Base-by-base conservation (phyloP, 805 yeast genomes). In the Alloascoidea hylecoeti region DNA sequence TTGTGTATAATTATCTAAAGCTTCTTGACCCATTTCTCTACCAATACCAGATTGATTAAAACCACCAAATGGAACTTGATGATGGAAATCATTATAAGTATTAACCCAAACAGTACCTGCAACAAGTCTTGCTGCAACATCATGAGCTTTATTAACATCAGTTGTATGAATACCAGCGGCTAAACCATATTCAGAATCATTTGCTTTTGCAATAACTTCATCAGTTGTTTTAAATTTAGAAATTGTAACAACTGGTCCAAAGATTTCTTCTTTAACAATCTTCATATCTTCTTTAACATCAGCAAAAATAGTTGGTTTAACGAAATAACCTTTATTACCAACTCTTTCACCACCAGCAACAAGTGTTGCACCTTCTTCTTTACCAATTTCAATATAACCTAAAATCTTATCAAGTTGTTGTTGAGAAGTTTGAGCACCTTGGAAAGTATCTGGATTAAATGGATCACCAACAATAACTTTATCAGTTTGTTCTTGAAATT, bases 381-480 rank as follows among this genome's bases (percentile, higher is more conserved):
- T 66, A 55, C 96, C 96, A 34, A 67, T 53, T 46, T 80, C 75
- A 49, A 88, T 78, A 60, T 78, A 88, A 36, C 64, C 62, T 60
- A 83, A 63, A 44, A 88, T 75, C 63, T 74, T 79, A 50, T 78
- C 72, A 56, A 78, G 68, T 66, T 88, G 97, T 42, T 61, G 61
- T 52, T 71, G 64, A 42, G 89, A 79, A 42, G 86, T 84, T 65
- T 85, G 95, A 27, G 97, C 92, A 50, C 96, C 96, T 66, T 84
- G 92, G 66, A 69, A 73, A 40, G 72, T 70, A 36, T 68, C 75
- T 47, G 73, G 75, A 35, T 72, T 78, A 60, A 82, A 84, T 55
- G 94, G 94, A 53, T 75, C 67, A 52, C 96, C 96, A 39, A 78
- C 73, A 16, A 41, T 61, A 27, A 54, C 50, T 32, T 47, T 46